Conservation (phyloP, 164 flowering plant genomes). For the Berberis vulgaris region DNA sequence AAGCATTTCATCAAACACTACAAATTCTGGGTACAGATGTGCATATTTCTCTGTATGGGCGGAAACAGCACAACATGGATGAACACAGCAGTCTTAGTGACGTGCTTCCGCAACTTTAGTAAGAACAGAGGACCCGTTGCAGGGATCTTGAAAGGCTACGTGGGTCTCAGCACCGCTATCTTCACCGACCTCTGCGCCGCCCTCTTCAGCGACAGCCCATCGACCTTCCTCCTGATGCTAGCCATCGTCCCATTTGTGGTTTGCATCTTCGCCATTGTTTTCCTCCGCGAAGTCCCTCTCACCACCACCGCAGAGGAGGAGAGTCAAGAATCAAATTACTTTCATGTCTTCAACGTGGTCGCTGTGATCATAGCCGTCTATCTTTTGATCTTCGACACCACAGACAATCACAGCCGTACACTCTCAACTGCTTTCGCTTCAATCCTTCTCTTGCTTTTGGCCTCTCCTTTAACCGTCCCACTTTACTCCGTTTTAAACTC, state of each 20-base stretch:
- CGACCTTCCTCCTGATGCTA: constrained; percentile 60
- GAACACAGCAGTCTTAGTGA: constrained; percentile 88
- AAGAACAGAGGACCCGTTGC: constrained; percentile 77
- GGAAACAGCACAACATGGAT: constrained; percentile 97
- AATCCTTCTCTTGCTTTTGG: constrained; percentile 25
- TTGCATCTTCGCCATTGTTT: constrained; percentile 51
- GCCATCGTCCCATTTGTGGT: constrained; percentile 51
- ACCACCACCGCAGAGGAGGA: constrained; percentile 17
- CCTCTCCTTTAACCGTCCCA: constrained; percentile 43
- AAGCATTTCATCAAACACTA: constrained; percentile 7
- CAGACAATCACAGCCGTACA: constrained; percentile 27
- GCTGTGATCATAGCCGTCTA: constrained; percentile 36
- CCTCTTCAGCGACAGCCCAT: constrained; percentile 48
- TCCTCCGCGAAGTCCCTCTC: constrained; percentile 60
- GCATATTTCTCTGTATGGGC: constrained; percentile 76
- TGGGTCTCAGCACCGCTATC: constrained; percentile 88
- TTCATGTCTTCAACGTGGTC: constrained; percentile 23
- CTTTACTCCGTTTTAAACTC: constrained; percentile 18
- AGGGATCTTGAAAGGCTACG: constrained; percentile 77
- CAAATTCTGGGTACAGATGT: constrained; percentile 39
- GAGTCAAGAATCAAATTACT: constrained; percentile 20
- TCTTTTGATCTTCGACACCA: constrained; percentile 26
- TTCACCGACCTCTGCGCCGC: constrained; percentile 74
- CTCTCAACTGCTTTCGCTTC: constrained; percentile 24
- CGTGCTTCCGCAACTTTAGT: constrained; percentile 76